phyloP scores from a whole-genome alignment of 208 protist species.

The Strigomonas culicis region DNA sequence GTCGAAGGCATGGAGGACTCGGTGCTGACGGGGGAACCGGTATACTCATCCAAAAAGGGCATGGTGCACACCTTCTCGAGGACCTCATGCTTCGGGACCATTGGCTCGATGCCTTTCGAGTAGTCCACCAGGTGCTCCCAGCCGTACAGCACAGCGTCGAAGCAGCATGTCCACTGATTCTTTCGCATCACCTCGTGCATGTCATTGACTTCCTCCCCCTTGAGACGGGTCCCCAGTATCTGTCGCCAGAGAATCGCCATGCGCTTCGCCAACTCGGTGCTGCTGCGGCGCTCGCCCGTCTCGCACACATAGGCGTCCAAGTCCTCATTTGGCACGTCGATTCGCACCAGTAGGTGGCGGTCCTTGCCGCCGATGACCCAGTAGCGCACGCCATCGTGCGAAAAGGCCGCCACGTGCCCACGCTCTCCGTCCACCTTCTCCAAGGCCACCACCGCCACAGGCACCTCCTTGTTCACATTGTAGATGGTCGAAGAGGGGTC shows the following conservation, averaged over 20 bases:
- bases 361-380: slow-evolving; percentile 64
- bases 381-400: slow-evolving; percentile 38
- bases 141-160: slow-evolving; percentile 50
- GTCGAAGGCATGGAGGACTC: not conserved
- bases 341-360: slow-evolving; percentile 54
- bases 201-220: slow-evolving; percentile 1
- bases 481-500: slow-evolving; percentile 29
- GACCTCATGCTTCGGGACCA: not conserved
- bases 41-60: not conserved
- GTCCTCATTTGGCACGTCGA: slow-evolving; percentile 68
- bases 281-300: not conserved
- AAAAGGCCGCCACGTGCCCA: slow-evolving; percentile 56
- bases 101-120: slow-evolving; percentile 4
- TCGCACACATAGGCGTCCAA: slow-evolving; percentile 28
- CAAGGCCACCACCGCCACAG: slow-evolving; percentile 31
- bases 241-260: slow-evolving; percentile 51
- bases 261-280: slow-evolving; percentile 24
- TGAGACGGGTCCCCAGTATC: slow-evolving; percentile 18
- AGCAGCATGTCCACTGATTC: slow-evolving; percentile 49
- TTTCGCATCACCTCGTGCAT: slow-evolving; percentile 36
- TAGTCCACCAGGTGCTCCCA: slow-evolving; percentile 45
- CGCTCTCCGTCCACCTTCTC: slow-evolving; percentile 73
- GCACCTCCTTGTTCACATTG: slow-evolving; percentile 27
- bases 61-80: not conserved
- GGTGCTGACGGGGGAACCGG: not conserved